A percentile compares a stretch with the other conserved stretches of the same genome.
These are phyloP conservation scores for Amanita thiersii DNA, from an alignment of 768 basidiomycete genomes.

Conservation along the genomic window DNA sequence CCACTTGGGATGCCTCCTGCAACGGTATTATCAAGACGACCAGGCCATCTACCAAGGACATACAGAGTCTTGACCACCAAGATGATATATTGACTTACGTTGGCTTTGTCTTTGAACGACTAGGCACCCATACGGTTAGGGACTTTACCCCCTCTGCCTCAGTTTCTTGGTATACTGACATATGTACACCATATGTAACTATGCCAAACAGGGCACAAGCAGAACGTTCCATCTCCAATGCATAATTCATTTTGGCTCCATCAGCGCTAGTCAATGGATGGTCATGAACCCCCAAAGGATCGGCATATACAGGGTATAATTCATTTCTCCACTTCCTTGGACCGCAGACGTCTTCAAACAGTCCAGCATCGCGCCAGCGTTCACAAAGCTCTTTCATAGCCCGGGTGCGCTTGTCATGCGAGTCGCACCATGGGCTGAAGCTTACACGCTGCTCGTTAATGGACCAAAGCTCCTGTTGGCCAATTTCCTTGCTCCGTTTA, in stretches of 20 bases:
- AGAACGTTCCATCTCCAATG: conserved; percentile 84
- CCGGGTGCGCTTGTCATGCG: conserved; percentile 48
- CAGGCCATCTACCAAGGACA: conserved; percentile 54
- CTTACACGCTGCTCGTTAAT: conserved; percentile 29
- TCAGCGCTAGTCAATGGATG: conserved; percentile 27
- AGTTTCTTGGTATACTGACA: conserved; percentile 60
- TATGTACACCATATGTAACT: conserved; percentile 88
- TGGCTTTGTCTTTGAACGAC: conserved; percentile 76
- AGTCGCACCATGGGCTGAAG: conserved; percentile 44
- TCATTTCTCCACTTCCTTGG: conserved; percentile 82
- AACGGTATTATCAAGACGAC: conserved; percentile 82
- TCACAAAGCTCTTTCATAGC: conserved; percentile 62
- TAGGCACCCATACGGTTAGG: conserved; percentile 80
- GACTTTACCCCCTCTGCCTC: conserved; percentile 24
- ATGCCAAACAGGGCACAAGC: conserved; percentile 87
- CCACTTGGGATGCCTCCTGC: conserved; percentile 90
- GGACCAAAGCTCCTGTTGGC: conserved; percentile 31
- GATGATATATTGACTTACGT: conserved; percentile 46
- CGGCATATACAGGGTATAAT: conserved; percentile 67
- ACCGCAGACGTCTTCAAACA: conserved; percentile 61
- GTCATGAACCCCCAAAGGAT: conserved; percentile 57
- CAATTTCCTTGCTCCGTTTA: conserved; percentile 17
- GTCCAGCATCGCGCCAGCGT: conserved; percentile 62
- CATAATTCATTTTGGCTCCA: conserved; percentile 45
- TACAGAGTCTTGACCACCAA: neutral